Base-by-base conservation (phyloP, 495 filamentous ascomycete species). In the Bathelium albidoporum region DNA sequence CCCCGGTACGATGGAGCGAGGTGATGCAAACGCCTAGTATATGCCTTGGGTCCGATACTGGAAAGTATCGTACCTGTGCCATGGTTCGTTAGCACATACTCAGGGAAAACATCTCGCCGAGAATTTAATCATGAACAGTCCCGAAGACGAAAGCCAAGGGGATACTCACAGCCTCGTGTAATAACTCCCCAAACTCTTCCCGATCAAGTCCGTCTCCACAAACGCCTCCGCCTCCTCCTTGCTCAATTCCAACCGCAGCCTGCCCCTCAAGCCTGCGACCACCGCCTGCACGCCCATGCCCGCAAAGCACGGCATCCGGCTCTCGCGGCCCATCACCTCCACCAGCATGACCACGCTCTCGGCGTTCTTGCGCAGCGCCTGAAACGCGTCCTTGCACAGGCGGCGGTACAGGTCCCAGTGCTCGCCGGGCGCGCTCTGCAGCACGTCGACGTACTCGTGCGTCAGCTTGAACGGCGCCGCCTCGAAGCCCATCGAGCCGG, bases 1-100 rank as follows among this genome's bases (percentile, higher is more conserved):
- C 20, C 24, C 5, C n/a, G 20, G 5, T 20, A 20, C n/a, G 44
- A 12, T 12, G 10, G 22, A 20, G 44, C n/a, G 36, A 49, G 1
- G 0, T 20, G 44, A 49, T 18, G n/a, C 10, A 3, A 55, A 55
- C 49, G 28, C 59, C 69, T 65, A 89, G 71, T 90, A 90, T 72
- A 90, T 90, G 70, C 87, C 87, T 73, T 90, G 87, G 3, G 87
- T 89, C 60, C 87, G 79, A 74, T 90, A 90, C 70, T 90, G 87
- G 74, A 89, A 90, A 64, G 87, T 88, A 73, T 90, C 87, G 73
- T 90, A 90, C 73, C 84, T 87, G 60, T 62, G 65, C 58, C 61
- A 60, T 12, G 9, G 16, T 28, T 29, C 11, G 24, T 53, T 59
- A 65, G 52, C 24, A 69, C 59, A 43, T 7, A 55, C 9, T 20